Conservation (phyloP, 257 asterid genomes). For the Thymus quinquecostatus region DNA sequence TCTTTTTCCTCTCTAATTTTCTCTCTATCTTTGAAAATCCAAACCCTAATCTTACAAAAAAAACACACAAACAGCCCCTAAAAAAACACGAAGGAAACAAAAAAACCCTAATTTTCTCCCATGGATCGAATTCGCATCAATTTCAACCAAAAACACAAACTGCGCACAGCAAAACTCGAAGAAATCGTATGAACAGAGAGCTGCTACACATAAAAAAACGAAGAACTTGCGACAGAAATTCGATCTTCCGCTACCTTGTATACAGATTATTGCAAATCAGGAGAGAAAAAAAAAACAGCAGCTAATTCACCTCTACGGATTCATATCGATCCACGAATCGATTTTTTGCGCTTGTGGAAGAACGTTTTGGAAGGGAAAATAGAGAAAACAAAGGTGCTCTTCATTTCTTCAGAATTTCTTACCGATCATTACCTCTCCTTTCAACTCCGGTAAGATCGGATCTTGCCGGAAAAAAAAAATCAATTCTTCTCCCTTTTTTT, state of each 20-base stretch:
- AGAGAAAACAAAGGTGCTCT: constrained; percentile 43
- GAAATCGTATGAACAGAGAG: neutral
- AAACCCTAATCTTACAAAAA: constrained; percentile 17
- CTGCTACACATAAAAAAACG: neutral
- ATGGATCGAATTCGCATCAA: constrained; percentile 3
- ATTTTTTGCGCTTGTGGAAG: constrained; percentile 59
- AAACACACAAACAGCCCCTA: neutral
- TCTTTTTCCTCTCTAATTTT: constrained; percentile 19
- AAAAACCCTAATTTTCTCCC: constrained; percentile 14
- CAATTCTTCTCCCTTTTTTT: neutral
- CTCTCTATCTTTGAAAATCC: neutral
- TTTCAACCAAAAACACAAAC: neutral
- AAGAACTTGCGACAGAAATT: neutral
- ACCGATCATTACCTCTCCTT: constrained; percentile 30
- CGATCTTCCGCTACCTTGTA: neutral
- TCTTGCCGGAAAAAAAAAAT: constrained; percentile 37
- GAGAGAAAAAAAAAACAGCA: neutral
- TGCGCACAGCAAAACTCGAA: neutral
- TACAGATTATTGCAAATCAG: constrained; percentile 10
- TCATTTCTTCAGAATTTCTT: constrained; percentile 45
- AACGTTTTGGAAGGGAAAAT: constrained; percentile 45
- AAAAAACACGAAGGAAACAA: neutral
- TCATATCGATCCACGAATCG: constrained; percentile 7
- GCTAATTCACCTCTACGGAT: constrained; percentile 6
- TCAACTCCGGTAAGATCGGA: constrained; percentile 38